Evolutionary conservation across 352 stramenopile genomes (phyloP), one percentile per base, ranked within the genome.

Genomic region (Pythium pyrilobum): DNA sequence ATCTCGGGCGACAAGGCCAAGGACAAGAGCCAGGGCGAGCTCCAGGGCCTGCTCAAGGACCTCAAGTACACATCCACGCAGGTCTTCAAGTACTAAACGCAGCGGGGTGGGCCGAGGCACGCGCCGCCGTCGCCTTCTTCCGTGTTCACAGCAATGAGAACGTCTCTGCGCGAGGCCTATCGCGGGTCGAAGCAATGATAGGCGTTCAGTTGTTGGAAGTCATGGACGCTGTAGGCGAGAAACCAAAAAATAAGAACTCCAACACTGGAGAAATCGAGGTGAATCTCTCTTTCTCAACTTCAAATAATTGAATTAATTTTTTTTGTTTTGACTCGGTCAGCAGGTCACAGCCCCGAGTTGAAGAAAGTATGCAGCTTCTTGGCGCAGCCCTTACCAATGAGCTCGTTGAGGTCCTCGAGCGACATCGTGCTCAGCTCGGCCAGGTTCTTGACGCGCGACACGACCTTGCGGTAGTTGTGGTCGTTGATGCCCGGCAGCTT

Each of bases 401-500:
- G 32, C 34, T 71, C 46, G n/a, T 59, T 72, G 21, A 96, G 60
- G 25, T 89, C 69, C 20, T 85, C 68, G 34, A 87, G 58, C n/a
- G 66, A 66, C 46, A 88, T 54, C n/a, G 46, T 55, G 25, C 73
- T 90, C 13, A 97, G 74, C 24, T 92, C 81, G 1, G 81, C 81
- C 8, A 97, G 66, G 48, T 72, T 91, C 36, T 74, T 64, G 44
- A 93, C 81, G 13, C 71, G 76, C 15, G 62, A 56, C 12, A 94
- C 49, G 18, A 98, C 68, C 31, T 83, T 82, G 25, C 86, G 69
- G 54, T 83, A 94, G 71, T 98, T 98, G 59, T 97, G 74, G 34
- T 94, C 77, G 49, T 85, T 98, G 54, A 99, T 89, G n/a, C 96
- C 96, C 3, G 96, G 96, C 39, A 99, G 73, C 48, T 96, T 86